phyloP scores from a whole-genome alignment of 169 alveolate species.

The Babesia gibsoni region DNA sequence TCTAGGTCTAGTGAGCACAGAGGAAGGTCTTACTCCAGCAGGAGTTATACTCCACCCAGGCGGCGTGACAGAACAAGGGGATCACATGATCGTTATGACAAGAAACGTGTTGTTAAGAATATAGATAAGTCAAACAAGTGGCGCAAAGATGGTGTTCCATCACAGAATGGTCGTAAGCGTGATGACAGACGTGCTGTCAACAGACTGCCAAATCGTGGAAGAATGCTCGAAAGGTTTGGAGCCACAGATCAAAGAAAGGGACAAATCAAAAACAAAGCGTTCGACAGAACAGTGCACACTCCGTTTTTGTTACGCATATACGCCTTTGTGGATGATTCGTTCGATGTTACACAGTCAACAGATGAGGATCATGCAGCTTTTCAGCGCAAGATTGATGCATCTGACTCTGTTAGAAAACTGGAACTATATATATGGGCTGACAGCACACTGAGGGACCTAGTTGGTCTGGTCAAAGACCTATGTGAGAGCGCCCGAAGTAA shows the following conservation, averaged over 20 bases:
- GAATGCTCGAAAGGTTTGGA: no score
- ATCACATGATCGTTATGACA: no score
- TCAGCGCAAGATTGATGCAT: conserved; percentile 8
- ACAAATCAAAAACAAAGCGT: not conserved
- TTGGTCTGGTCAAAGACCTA: conserved; percentile 39
- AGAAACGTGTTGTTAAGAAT: no score
- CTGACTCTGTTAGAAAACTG: conserved; percentile 19
- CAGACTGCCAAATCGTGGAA: no score
- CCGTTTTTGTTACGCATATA: conserved; percentile 39
- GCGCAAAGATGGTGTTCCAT: no score
- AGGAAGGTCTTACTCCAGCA: no score
- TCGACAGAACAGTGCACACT: conserved; percentile 29
- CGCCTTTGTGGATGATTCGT: conserved; percentile 14
- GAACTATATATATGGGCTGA: conserved; percentile 53
- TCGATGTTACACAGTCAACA: not conserved
- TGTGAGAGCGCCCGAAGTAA: conserved; percentile 29
- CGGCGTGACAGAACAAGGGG: no score
- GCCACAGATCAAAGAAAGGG: not conserved
- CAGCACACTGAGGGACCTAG: conserved; percentile 40
- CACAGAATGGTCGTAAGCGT: no score
- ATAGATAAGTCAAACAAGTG: no score
- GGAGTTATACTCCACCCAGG: no score
- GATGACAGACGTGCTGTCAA: no score
- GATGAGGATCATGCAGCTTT: conserved; percentile 12
- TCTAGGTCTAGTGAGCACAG: not conserved